A percentile compares a stretch with the other conserved stretches of the same genome.
These are phyloP conservation scores for Xylariaceae sp. DNA, from an alignment of 2,329 filamentous ascomycete species.

Conservation along the genomic window DNA sequence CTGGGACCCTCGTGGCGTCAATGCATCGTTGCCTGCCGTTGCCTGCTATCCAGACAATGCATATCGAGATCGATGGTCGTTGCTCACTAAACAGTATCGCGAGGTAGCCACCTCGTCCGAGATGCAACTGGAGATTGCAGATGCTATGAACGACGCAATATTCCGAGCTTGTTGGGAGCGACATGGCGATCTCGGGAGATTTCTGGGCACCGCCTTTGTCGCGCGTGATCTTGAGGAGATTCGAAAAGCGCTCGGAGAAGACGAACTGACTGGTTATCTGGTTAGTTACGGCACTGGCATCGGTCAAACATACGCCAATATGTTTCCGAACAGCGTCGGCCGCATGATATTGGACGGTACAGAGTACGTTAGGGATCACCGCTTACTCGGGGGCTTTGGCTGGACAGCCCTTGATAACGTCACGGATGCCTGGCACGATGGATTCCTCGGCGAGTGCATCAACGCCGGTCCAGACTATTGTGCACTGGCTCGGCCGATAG, in stretches of 20 bases:
- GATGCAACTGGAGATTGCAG: slow-evolving; percentile 39
- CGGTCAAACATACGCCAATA: slow-evolving; percentile 46
- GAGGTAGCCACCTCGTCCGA: slow-evolving; percentile 34
- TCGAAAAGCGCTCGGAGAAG: slow-evolving; percentile 40
- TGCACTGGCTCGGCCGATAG: slow-evolving; percentile 36
- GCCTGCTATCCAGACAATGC: slow-evolving; percentile 44
- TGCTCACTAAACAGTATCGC: slow-evolving; percentile 37
- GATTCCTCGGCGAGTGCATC: slow-evolving; percentile 47
- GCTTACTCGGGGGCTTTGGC: slow-evolving; percentile 42
- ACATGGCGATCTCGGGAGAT: slow-evolving; percentile 42
- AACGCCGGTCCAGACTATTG: slow-evolving; percentile 43
- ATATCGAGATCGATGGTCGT: slow-evolving; percentile 43
- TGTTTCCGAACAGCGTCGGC: slow-evolving; percentile 46
- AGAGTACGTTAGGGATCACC: slow-evolving; percentile 43
- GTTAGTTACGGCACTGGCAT: slow-evolving; percentile 50
- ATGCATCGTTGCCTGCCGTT: slow-evolving; percentile 40
- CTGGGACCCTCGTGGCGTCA: slow-evolving; percentile 53
- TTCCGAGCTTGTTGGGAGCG: slow-evolving; percentile 40
- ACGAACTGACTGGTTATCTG: slow-evolving; percentile 44
- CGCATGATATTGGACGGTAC: slow-evolving; percentile 46
- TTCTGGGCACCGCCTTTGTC: slow-evolving; percentile 43
- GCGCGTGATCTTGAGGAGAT: slow-evolving; percentile 47
- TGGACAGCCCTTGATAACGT: slow-evolving; percentile 45
- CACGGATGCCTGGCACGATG: slow-evolving; percentile 45
- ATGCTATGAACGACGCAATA: slow-evolving; percentile 43